Evolutionary conservation across 176 grass and related monocot species (phyloP).

Genomic region (Pharus latifolius): DNA sequence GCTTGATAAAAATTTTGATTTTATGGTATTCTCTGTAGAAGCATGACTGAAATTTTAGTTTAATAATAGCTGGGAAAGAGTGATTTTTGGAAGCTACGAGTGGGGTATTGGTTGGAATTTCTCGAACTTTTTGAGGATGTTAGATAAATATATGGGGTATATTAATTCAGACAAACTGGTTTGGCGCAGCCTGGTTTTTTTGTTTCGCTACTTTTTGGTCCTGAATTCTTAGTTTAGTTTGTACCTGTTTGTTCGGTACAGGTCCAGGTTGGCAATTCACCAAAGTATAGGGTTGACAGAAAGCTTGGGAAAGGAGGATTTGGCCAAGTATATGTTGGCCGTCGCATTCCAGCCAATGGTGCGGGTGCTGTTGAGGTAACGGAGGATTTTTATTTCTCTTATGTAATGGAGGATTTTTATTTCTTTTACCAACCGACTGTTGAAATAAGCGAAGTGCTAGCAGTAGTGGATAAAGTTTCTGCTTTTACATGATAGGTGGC

Average conservation of each 20-base stretch:
- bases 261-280: constrained; percentile 88
- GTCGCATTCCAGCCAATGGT: constrained; percentile 41
- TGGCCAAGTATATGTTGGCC: constrained; percentile 98
- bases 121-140: background rate
- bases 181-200: background rate
- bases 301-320: constrained; percentile 98
- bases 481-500: constrained; percentile 51
- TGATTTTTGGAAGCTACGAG: background rate
- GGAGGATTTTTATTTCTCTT: background rate
- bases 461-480: background rate
- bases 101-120: background rate
- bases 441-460: background rate
- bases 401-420: constrained; percentile 29
- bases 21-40: background rate
- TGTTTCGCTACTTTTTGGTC: background rate
- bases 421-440: background rate
- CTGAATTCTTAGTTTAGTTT: background rate
- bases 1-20: background rate
- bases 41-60: background rate
- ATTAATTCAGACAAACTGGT: background rate
- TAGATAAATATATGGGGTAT: background rate
- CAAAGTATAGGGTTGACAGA: constrained; percentile 73
- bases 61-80: background rate
- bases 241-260: constrained; percentile 11
- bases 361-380: constrained; percentile 68